Conservation (phyloP, 345 rosid genomes). For the Eucalyptus leucophloia region DNA sequence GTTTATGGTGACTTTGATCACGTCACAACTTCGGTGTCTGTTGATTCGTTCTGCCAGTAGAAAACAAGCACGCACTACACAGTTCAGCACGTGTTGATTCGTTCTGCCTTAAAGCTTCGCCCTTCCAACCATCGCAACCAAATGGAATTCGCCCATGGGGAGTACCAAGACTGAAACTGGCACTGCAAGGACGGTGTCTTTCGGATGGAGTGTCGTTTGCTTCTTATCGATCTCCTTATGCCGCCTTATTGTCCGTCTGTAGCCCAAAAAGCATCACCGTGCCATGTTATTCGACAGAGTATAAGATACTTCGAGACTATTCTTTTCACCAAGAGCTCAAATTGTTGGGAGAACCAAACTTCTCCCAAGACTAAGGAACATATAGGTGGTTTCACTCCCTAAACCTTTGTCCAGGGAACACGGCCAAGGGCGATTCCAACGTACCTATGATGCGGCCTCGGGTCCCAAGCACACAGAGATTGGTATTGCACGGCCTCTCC, state of each 20-base stretch:
- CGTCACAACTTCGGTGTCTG: too few species aligned
- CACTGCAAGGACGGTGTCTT: not conserved
- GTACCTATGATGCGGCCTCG: not conserved
- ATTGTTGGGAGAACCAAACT: not conserved
- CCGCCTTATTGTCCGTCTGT: not conserved
- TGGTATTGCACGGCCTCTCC: not conserved
- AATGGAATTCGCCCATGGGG: not conserved
- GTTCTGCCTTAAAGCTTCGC: too few species aligned
- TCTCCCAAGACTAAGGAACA: not conserved
- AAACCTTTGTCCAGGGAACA: not conserved
- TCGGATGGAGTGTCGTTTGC: not conserved
- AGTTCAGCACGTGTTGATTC: too few species aligned
- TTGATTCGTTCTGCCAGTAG: too few species aligned
- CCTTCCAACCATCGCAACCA: too few species aligned
- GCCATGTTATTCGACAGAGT: not conserved
- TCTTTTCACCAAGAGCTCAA: not conserved
- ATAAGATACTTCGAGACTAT: not conserved
- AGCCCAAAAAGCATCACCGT: not conserved
- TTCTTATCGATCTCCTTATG: not conserved
- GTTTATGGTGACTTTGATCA: too few species aligned
- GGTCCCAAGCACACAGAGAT: not conserved
- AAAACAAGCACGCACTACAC: too few species aligned
- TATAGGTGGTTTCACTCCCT: not conserved
- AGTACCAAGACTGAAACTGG: not conserved
- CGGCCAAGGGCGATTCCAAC: not conserved